These are phyloP conservation scores for Kandelia obovata DNA, from an alignment of 345 rosid species.

Conservation along the genomic window DNA sequence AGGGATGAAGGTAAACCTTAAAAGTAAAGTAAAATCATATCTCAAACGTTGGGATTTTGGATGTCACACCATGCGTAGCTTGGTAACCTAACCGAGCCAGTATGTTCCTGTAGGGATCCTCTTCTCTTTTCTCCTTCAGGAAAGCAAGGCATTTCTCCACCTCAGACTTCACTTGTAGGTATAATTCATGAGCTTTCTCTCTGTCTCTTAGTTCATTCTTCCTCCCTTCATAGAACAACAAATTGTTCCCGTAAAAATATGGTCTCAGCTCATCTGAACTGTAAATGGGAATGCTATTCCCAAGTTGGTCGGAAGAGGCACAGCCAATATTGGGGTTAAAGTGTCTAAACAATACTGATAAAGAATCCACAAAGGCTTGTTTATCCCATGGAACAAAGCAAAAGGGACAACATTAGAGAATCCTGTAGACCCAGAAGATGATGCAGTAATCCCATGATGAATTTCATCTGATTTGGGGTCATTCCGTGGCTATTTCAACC, in stretches of 20 bases:
- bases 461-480: no score
- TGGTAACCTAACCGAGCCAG: constrained; percentile 46
- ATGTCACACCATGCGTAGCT: constrained; percentile 42
- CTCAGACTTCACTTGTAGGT: constrained; percentile 59
- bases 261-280: neutral
- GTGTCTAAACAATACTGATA: no score
- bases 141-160: constrained; percentile 50
- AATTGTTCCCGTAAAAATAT: neutral
- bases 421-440: no score
- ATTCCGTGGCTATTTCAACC: no score
- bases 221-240: constrained; percentile 37
- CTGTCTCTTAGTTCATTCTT: constrained; percentile 45
- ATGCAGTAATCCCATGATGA: no score
- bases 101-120: constrained; percentile 62
- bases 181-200: constrained; percentile 53
- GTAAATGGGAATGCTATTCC: neutral
- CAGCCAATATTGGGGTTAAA: no score
- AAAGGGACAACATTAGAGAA: no score
- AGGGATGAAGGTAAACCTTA: no score
- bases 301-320: no score
- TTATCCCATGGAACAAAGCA: no score
- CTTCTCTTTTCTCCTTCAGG: constrained; percentile 58
- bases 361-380: no score
- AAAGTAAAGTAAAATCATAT: constrained; percentile 21
- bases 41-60: constrained; percentile 61